Percentiles rank a stretch among this genome's conserved stretches.
phyloP scores from a whole-genome alignment of 1,284 basidiomycete genomes.

The Porphyrellus sp. region DNA sequence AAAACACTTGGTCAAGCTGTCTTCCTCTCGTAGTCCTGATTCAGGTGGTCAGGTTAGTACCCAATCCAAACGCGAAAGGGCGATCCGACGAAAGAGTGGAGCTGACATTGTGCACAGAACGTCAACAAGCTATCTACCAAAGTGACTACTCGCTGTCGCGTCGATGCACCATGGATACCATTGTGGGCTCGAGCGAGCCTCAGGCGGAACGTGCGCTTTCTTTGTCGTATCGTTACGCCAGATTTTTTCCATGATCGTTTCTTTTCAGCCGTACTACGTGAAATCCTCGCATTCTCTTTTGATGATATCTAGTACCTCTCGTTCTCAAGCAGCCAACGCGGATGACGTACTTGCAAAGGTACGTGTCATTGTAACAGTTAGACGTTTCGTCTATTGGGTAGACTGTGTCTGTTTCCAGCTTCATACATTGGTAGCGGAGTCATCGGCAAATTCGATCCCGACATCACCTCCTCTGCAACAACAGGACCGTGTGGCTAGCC shows the following conservation, averaged over 20 bases:
- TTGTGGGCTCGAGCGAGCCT: conserved; percentile 56
- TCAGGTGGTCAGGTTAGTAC: conserved; percentile 69
- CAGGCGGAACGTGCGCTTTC: conserved; percentile 44
- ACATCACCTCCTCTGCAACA: conserved; percentile 58
- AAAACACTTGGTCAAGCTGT: conserved; percentile 35
- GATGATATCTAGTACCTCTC: conserved; percentile 61
- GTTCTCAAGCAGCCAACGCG: conserved; percentile 74
- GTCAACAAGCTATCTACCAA: conserved; percentile 84
- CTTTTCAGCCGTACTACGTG: conserved; percentile 57
- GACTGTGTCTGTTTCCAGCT: conserved; percentile 41
- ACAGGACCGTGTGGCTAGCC: conserved; percentile 48
- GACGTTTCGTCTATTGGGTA: not conserved
- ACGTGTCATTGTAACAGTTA: conserved; percentile 20
- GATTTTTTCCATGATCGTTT: conserved; percentile 1
- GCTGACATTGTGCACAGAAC: conserved; percentile 48
- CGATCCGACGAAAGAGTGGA: not conserved
- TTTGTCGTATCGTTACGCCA: not conserved
- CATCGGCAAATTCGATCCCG: conserved; percentile 46
- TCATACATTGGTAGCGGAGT: conserved; percentile 48
- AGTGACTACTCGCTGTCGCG: conserved; percentile 55
- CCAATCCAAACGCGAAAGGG: not conserved
- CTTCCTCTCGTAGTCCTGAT: conserved; percentile 63
- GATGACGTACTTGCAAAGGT: conserved; percentile 71
- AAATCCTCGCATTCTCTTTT: conserved; percentile 62
- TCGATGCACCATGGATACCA: conserved; percentile 66